A percentile compares a stretch with the other conserved stretches of the same genome.
These are phyloP conservation scores for Nicotiana obtusifolia DNA, from an alignment of 257 asterid genomes.

Conservation along the genomic window DNA sequence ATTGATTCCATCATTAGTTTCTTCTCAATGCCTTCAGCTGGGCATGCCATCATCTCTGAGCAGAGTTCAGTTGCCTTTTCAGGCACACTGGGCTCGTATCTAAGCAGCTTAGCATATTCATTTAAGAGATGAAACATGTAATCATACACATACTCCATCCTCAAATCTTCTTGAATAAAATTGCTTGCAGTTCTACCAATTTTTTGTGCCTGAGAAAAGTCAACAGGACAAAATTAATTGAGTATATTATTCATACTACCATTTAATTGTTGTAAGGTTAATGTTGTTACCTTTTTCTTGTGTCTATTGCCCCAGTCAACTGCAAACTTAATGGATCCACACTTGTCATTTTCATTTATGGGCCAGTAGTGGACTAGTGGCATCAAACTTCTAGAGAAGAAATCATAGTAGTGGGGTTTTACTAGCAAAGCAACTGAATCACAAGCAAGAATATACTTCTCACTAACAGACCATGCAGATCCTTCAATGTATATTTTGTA, in stretches of 20 bases:
- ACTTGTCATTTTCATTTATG: slow-evolving; percentile 19
- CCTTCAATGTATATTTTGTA: slow-evolving; percentile 32
- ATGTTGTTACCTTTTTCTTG: slow-evolving; percentile 14
- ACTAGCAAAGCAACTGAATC: slow-evolving; percentile 25
- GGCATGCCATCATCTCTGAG: slow-evolving; percentile 43
- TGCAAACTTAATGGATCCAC: slow-evolving; percentile 27
- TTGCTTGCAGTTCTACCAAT: slow-evolving; percentile 38
- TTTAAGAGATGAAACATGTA: slow-evolving; percentile 51
- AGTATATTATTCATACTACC: not conserved
- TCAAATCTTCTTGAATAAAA: slow-evolving; percentile 39
- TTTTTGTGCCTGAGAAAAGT: slow-evolving; percentile 31
- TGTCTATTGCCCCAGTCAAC: slow-evolving; percentile 31
- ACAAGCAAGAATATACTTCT: slow-evolving; percentile 31
- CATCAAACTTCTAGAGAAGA: slow-evolving; percentile 25
- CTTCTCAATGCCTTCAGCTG: slow-evolving; percentile 30
- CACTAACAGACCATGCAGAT: slow-evolving; percentile 34
- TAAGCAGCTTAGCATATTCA: slow-evolving; percentile 39
- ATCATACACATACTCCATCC: slow-evolving; percentile 47
- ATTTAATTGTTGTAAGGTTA: not conserved
- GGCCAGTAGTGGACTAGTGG: slow-evolving; percentile 35
- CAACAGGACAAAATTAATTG: not conserved
- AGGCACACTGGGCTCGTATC: slow-evolving; percentile 37
- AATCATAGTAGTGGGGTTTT: slow-evolving; percentile 25
- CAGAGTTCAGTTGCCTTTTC: slow-evolving; percentile 38
- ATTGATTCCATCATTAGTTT: slow-evolving; percentile 29